Percentiles rank a stretch among this genome's conserved stretches.
Evolutionary conservation across 768 basidiomycete genomes (phyloP).

Genomic region (Xerocomellus chrysenteron): DNA sequence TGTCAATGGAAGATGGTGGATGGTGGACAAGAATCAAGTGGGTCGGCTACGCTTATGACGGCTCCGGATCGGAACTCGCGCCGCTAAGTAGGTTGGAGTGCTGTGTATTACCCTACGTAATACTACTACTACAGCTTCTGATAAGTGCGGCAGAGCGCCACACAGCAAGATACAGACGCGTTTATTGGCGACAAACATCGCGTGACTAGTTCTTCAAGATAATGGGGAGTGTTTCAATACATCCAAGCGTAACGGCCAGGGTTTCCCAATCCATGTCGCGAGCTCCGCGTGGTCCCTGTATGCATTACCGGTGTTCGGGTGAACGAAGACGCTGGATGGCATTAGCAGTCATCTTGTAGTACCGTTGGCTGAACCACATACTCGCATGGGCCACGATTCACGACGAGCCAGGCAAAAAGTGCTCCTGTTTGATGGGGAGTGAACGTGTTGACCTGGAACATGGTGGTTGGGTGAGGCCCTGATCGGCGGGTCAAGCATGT

Average conservation of each 20-base stretch:
- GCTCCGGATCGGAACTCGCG: slow-evolving; percentile 10
- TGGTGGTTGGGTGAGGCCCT: slow-evolving; percentile 69
- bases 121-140: neutral
- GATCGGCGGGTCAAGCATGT: neutral
- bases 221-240: slow-evolving; percentile 11
- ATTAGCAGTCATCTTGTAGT: neutral
- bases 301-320: slow-evolving; percentile 63
- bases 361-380: slow-evolving; percentile 36
- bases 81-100: no score
- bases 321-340: slow-evolving; percentile 56
- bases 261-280: slow-evolving; percentile 63
- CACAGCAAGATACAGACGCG: neutral
- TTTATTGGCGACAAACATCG: neutral
- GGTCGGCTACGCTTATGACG: neutral
- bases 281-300: slow-evolving; percentile 63
- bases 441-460: slow-evolving; percentile 72
- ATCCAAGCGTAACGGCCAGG: slow-evolving; percentile 53
- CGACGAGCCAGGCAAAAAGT: slow-evolving; percentile 64
- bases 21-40: neutral
- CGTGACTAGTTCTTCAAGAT: slow-evolving; percentile 23
- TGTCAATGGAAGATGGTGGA: slow-evolving; percentile 7
- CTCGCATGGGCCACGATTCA: slow-evolving; percentile 72
- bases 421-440: slow-evolving; percentile 68
- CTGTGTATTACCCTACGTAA: no score
- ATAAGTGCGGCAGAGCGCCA: neutral